phyloP scores from a whole-genome alignment of 2,329 filamentous ascomycete genomes.

The Beauveria pseudobassiana region DNA sequence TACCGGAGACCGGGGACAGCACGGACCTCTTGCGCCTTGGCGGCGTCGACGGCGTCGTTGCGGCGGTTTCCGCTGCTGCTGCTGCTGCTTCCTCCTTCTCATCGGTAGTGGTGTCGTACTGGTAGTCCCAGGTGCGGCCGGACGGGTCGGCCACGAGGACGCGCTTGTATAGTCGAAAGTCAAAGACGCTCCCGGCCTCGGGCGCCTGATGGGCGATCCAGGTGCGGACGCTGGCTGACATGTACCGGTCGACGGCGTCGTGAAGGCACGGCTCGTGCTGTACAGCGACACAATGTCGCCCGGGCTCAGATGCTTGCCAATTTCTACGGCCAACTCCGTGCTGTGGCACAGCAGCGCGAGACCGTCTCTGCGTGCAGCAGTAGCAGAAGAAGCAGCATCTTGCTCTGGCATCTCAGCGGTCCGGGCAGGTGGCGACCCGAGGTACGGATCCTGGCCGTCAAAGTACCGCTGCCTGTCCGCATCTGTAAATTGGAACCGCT shows the following conservation, averaged over 20 bases:
- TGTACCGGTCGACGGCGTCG: constrained; percentile 48
- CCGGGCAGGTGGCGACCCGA: neutral
- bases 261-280: constrained; percentile 54
- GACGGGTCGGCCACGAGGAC: constrained; percentile 55
- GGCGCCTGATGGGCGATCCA: constrained; percentile 49
- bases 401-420: no score
- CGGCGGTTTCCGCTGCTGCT: neutral
- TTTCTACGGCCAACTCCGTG: constrained; percentile 45
- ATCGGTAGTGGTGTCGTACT: constrained; percentile 12
- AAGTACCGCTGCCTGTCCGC: constrained; percentile 23
- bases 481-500: constrained; percentile 24
- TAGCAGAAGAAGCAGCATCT: constrained; percentile 12
- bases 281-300: constrained; percentile 57
- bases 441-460: constrained; percentile 23
- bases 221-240: constrained; percentile 49
- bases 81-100: neutral
- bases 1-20: constrained; percentile 58
- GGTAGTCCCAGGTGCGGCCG: constrained; percentile 30
- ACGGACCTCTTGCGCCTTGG: constrained; percentile 29
- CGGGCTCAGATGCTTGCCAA: constrained; percentile 47
- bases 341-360: constrained; percentile 35
- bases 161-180: constrained; percentile 49
- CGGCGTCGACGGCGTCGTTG: neutral
- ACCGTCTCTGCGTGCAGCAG: constrained; percentile 28
- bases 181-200: constrained; percentile 49